These are phyloP conservation scores for Yarrowia yakushimensis DNA, from an alignment of 805 yeast species.

Conservation along the genomic window DNA sequence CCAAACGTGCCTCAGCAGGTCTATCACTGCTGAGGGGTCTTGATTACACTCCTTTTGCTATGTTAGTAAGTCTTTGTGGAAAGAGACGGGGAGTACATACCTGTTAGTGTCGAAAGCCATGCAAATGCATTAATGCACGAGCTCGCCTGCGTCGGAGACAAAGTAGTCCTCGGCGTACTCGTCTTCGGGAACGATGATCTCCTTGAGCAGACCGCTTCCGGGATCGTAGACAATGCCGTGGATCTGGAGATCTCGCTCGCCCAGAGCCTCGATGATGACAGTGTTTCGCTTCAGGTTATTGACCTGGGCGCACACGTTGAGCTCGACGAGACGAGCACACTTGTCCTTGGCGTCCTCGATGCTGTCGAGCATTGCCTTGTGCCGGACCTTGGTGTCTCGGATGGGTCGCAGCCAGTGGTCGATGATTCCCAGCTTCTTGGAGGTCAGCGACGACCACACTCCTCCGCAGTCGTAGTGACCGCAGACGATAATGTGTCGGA, in stretches of 20 bases:
- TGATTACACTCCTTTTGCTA: slow-evolving; percentile 12
- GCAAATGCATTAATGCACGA: background rate
- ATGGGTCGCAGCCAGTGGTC: slow-evolving; percentile 68
- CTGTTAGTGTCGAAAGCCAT: background rate
- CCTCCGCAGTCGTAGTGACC: slow-evolving; percentile 98
- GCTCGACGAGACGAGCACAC: slow-evolving; percentile 64
- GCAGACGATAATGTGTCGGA: slow-evolving; percentile 75
- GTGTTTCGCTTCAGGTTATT: slow-evolving; percentile 59
- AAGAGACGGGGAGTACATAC: slow-evolving; percentile 4
- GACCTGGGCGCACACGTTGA: slow-evolving; percentile 72
- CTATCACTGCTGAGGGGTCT: slow-evolving; percentile 11
- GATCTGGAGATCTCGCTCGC: slow-evolving; percentile 62
- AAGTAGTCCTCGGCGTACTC: slow-evolving; percentile 25
- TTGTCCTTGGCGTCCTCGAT: slow-evolving; percentile 51
- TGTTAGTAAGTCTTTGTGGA: slow-evolving; percentile 13
- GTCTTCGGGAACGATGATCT: slow-evolving; percentile 43
- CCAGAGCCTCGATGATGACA: slow-evolving; percentile 62
- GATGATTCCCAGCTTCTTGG: slow-evolving; percentile 60
- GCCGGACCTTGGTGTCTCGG: slow-evolving; percentile 62
- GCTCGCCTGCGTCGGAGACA: slow-evolving; percentile 18
- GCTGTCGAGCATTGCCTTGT: slow-evolving; percentile 48
- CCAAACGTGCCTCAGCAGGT: slow-evolving; percentile 6
- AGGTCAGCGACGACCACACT: slow-evolving; percentile 70
- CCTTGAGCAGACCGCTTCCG: slow-evolving; percentile 60
- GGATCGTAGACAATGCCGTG: slow-evolving; percentile 86